Conservation (phyloP, 768 basidiomycete genomes). For the Vararia minispora region DNA sequence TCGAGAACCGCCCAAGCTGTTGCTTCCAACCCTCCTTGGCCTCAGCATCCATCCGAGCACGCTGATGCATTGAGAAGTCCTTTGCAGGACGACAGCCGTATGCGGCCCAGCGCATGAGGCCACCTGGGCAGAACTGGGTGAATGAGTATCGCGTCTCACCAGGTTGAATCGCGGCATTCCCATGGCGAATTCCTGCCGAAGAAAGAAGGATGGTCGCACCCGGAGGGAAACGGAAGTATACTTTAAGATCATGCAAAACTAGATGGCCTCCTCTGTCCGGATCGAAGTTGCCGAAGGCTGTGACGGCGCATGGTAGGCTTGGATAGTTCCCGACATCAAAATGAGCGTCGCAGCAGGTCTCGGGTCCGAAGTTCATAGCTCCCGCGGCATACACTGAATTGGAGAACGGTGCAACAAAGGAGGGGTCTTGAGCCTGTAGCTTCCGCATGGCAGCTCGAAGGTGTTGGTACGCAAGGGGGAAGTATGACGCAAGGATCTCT, state of each 20-base stretch:
- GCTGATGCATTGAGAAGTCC: background rate
- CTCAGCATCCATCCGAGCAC: background rate
- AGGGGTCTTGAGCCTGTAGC: background rate
- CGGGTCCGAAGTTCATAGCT: slow-evolving; percentile 13
- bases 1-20: background rate
- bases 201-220: slow-evolving; percentile 12
- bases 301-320: slow-evolving; percentile 10
- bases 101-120: slow-evolving; percentile 6
- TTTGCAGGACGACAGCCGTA: slow-evolving; percentile 2
- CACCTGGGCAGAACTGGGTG: slow-evolving; percentile 7
- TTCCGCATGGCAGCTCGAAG: background rate
- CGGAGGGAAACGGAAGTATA: slow-evolving; percentile 14
- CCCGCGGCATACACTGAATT: slow-evolving; percentile 10
- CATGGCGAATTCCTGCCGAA: slow-evolving; percentile 12
- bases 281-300: slow-evolving; percentile 12
- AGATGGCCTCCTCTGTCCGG: slow-evolving; percentile 12
- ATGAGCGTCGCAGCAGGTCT: slow-evolving; percentile 4
- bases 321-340: slow-evolving; percentile 7
- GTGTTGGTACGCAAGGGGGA: background rate
- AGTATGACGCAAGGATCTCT: background rate
- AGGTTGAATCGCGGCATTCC: slow-evolving; percentile 10
- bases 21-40: background rate
- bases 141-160: slow-evolving; percentile 6
- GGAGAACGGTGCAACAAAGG: slow-evolving; percentile 6
- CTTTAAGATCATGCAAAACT: slow-evolving; percentile 9